Conservation (phyloP, 2,329 filamentous ascomycete genomes). For the Colletotrichum filicis region DNA sequence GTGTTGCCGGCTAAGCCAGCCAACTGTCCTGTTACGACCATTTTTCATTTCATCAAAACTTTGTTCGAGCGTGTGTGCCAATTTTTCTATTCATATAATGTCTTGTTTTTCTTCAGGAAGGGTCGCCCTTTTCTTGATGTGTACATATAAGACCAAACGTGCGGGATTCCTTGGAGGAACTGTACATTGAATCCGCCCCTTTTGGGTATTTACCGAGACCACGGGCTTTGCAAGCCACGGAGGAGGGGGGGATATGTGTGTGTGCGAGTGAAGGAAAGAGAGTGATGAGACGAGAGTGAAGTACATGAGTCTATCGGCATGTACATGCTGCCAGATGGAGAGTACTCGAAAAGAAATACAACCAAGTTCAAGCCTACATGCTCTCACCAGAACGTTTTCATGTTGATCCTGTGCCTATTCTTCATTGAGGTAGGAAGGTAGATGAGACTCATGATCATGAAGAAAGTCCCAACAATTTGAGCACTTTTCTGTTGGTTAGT, state of each 20-base stretch:
- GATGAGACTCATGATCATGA: no score
- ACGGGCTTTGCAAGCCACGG: neutral
- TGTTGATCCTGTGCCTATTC: no score
- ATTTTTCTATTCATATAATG: slow-evolving; percentile 23
- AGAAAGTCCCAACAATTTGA: no score
- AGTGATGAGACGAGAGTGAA: neutral
- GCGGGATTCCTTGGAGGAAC: neutral
- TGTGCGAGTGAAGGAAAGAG: neutral
- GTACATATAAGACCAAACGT: slow-evolving; percentile 13
- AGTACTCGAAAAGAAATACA: neutral
- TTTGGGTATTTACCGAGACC: neutral
- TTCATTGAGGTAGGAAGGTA: no score
- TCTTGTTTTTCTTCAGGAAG: slow-evolving; percentile 8
- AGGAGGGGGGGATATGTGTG: neutral
- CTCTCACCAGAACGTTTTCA: no score
- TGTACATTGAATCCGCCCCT: neutral
- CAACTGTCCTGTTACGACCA: neutral
- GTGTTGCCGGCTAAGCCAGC: slow-evolving; percentile 25
- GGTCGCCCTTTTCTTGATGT: neutral
- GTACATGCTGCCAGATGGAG: neutral
- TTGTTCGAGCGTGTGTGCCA: slow-evolving; percentile 14
- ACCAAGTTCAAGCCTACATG: no score
- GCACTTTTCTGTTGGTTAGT: no score
- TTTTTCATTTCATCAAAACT: neutral
- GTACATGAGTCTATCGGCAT: neutral